Conservation (phyloP, 2,329 filamentous ascomycete genomes). For the Aspergillus tubingensis region DNA sequence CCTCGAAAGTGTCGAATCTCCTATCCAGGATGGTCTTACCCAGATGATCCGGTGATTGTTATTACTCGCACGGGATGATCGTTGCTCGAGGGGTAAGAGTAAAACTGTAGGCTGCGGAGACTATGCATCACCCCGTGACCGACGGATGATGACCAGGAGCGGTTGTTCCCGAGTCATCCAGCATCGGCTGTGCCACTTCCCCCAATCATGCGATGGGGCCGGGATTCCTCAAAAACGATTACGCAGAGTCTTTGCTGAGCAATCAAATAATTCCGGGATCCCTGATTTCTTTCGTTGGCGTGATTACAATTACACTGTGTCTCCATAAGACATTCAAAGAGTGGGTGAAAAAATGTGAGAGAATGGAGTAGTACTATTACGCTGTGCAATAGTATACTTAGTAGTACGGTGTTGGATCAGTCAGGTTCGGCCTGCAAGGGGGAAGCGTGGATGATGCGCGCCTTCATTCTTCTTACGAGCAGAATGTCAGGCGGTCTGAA, state of each 20-base stretch:
- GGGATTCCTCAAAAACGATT: neutral
- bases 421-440: conserved; percentile 9
- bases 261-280: neutral
- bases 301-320: neutral
- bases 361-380: neutral
- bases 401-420: neutral
- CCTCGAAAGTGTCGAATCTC: neutral
- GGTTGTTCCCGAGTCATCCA: conserved; percentile 10
- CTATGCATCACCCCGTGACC: neutral
- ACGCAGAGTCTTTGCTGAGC: neutral
- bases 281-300: neutral
- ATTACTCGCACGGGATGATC: neutral
- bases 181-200: neutral
- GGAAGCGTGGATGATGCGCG: neutral
- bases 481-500: conserved; percentile 7
- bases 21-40: neutral
- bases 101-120: neutral
- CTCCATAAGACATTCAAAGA: neutral
- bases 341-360: neutral
- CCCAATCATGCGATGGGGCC: conserved; percentile 12
- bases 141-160: neutral
- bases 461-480: conserved; percentile 9
- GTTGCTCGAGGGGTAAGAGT: neutral
- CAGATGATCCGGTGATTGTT: neutral
- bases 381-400: neutral